A percentile compares a stretch with the other conserved stretches of the same genome.
phyloP scores from a whole-genome alignment of 1,284 basidiomycete species.

The Irpex lacteus region DNA sequence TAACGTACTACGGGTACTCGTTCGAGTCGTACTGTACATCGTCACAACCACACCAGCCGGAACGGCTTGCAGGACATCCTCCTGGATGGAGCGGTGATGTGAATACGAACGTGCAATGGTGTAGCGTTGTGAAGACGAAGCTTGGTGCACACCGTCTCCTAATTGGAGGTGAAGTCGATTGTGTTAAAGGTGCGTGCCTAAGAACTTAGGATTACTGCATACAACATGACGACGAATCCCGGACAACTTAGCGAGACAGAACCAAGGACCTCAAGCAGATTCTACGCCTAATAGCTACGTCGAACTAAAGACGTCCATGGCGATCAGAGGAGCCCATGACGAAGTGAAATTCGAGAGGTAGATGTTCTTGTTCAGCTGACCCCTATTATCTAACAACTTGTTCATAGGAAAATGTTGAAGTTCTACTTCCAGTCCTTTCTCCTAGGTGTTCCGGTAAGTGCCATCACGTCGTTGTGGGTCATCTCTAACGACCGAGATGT shows the following conservation, averaged over 20 bases:
- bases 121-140: slow-evolving; percentile 88
- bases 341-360: slow-evolving; percentile 83
- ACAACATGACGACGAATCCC: slow-evolving; percentile 1
- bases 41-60: slow-evolving; percentile 23
- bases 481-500: neutral
- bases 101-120: slow-evolving; percentile 96
- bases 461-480: slow-evolving; percentile 27
- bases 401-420: slow-evolving; percentile 77
- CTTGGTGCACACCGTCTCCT: slow-evolving; percentile 80
- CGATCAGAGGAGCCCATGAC: slow-evolving; percentile 69
- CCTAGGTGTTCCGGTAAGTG: slow-evolving; percentile 76
- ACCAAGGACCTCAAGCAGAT: slow-evolving; percentile 37
- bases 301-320: slow-evolving; percentile 91
- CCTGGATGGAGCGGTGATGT: slow-evolving; percentile 83
- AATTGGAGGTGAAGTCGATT: slow-evolving; percentile 95
- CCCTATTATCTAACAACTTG: neutral
- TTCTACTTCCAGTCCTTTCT: slow-evolving; percentile 97
- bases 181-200: slow-evolving; percentile 66
- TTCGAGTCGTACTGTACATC: slow-evolving; percentile 88
- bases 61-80: slow-evolving; percentile 25
- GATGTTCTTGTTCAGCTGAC: slow-evolving; percentile 19
- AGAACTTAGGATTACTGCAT: neutral
- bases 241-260: neutral
- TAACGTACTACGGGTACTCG: slow-evolving; percentile 77
- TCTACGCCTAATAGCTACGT: slow-evolving; percentile 54